phyloP scores from a whole-genome alignment of 805 yeast species.

The Tetrapisispora fleetii region DNA sequence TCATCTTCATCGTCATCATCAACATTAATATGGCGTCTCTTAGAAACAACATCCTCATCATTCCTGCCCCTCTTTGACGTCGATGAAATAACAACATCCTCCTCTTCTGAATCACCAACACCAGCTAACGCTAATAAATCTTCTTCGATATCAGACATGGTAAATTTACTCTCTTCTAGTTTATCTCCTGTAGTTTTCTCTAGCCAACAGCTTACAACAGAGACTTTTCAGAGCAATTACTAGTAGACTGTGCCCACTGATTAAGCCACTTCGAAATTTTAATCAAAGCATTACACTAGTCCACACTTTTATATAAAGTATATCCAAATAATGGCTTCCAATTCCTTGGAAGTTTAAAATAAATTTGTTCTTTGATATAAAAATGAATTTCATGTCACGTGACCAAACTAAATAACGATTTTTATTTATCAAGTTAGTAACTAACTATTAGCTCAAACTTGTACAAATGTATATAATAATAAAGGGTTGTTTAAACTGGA shows the following conservation, averaged over 20 bases:
- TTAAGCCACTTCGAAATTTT: too few species aligned
- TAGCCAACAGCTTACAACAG: too few species aligned
- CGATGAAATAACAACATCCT: slow-evolving; percentile 25
- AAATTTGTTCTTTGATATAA: background rate
- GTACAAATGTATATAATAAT: too few species aligned
- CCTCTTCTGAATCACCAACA: slow-evolving; percentile 41
- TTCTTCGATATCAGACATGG: slow-evolving; percentile 83
- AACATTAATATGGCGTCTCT: slow-evolving; percentile 28
- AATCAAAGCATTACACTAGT: too few species aligned
- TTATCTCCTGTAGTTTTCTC: too few species aligned
- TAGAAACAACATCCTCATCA: slow-evolving; percentile 25
- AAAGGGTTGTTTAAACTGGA: too few species aligned
- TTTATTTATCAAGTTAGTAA: too few species aligned
- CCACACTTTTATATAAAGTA: too few species aligned
- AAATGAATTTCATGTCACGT: background rate
- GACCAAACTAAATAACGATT: background rate
- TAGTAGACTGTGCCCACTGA: too few species aligned
- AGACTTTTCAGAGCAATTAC: too few species aligned
- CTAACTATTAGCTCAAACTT: too few species aligned
- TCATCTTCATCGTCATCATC: slow-evolving; percentile 34
- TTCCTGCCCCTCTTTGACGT: slow-evolving; percentile 19
- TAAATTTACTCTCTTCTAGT: background rate
- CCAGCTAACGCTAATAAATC: slow-evolving; percentile 96
- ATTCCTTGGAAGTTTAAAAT: background rate
- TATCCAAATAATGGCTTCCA: background rate